These are phyloP conservation scores for Pythium periplocum DNA, from an alignment of 352 stramenopile species.

Conservation along the genomic window DNA sequence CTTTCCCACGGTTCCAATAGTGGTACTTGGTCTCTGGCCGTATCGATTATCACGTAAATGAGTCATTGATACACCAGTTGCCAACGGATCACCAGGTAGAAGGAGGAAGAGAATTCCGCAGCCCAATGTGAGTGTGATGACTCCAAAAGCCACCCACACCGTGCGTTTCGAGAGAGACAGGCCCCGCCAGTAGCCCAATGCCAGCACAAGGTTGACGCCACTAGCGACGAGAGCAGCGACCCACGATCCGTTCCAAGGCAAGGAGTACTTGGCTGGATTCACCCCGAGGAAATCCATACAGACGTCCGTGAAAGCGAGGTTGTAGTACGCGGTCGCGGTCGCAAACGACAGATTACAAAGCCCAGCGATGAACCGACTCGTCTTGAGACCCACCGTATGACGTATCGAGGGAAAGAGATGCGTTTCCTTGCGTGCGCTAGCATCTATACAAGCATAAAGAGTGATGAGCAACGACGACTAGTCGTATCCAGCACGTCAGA, in stretches of 20 bases:
- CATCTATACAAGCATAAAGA: too few species aligned
- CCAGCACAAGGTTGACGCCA: slow-evolving; percentile 19
- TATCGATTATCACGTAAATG: slow-evolving; percentile 13
- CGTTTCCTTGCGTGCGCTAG: too few species aligned
- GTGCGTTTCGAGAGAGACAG: slow-evolving; percentile 15
- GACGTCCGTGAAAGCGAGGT: slow-evolving; percentile 44
- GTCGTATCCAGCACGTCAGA: too few species aligned
- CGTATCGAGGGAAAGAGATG: too few species aligned
- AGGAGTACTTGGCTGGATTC: slow-evolving; percentile 7
- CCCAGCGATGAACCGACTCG: slow-evolving; percentile 5
- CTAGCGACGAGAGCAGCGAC: slow-evolving; percentile 26
- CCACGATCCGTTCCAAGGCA: slow-evolving; percentile 45
- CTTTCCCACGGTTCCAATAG: neutral
- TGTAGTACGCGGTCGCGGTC: slow-evolving; percentile 34
- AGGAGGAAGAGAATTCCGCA: slow-evolving; percentile 33
- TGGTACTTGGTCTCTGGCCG: too few species aligned
- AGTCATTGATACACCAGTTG: slow-evolving; percentile 23
- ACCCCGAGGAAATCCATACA: slow-evolving; percentile 33
- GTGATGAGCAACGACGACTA: too few species aligned
- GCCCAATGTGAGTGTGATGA: slow-evolving; percentile 27
- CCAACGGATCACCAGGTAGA: slow-evolving; percentile 16
- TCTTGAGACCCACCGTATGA: too few species aligned
- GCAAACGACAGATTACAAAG: slow-evolving; percentile 36
- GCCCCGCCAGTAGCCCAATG: slow-evolving; percentile 9
- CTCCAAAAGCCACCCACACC: slow-evolving; percentile 31